Base-by-base conservation (phyloP, 225 moss, liverwort and hornwort genomes). In the Polytrichum formosum region DNA sequence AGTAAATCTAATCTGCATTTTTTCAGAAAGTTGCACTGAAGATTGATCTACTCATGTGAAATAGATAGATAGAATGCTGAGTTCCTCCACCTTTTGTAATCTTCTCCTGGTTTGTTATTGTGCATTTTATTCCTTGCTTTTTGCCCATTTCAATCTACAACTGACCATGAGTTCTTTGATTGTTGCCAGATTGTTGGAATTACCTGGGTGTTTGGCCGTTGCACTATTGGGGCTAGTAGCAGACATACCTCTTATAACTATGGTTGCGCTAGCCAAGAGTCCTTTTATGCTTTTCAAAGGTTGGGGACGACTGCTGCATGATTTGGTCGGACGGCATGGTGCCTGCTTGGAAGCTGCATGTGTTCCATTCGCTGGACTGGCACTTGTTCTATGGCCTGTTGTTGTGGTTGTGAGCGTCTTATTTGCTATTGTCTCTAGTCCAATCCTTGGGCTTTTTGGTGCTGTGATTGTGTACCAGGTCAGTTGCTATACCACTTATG, bases 401-500 rank as follows among this genome's bases (percentile, higher is more conserved):
- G 81, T 91, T 0, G 92, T 91, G 21, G 82, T 87, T 53, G 82
- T 81, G 18, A 81, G 79, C 63, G 72, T 87, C 70, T 62, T 92
- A 9, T 71, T 80, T 13, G 84, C 91, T 37, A 68, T 78, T 67
- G 25, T 85, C 31, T 81, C 84, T 18, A 90, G 87, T 78, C 83
- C 84, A 16, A 84, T 95, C 55, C 74, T 88, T 69, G 95, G 92
- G 21, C 84, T 95, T 18, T 91, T 87, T 79, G 91, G 91, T 26
- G 95, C 84, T 10, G 88, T 92, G 31, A 37, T 95, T 68, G 92
- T 90, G 17, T 95, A 95, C 78, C 86, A 92, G 84, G 91, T 92
- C 70, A 30, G 75, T 77, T 53, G 17, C 19, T 60, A 16, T 16
- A 46, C 46, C 46, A 46, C 16, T 46, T 13, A 16, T 46, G 46